Percentiles rank a stretch among this genome's conserved stretches.
Conservation (phyloP, 2,329 filamentous ascomycete genomes). For the Sclerotinia sclerotiorum region DNA sequence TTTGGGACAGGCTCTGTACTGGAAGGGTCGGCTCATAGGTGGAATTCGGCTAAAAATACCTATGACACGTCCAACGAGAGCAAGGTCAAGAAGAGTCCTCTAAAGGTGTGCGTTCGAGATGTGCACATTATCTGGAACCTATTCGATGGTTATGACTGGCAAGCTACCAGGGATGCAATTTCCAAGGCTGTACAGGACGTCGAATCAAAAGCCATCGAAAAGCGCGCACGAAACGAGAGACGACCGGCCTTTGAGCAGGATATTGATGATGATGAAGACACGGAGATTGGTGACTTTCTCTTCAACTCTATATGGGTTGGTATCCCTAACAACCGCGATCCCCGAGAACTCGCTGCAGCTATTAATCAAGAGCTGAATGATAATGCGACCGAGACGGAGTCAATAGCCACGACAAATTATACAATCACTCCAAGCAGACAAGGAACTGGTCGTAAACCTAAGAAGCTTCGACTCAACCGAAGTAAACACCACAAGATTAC, state of each 20-base stretch:
- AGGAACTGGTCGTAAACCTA: conserved; percentile 43
- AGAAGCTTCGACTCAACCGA: conserved; percentile 71
- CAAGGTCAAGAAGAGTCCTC: conserved; percentile 64
- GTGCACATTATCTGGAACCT: conserved; percentile 97
- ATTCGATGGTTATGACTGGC: conserved; percentile 98
- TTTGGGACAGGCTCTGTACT: conserved; percentile 64
- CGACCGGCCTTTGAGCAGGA: conserved; percentile 58
- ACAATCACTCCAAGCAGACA: conserved; percentile 57
- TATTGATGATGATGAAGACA: conserved; percentile 79
- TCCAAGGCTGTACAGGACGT: conserved; percentile 85
- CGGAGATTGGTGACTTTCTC: conserved; percentile 87
- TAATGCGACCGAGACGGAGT: conserved; percentile 82
- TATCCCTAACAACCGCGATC: conserved; percentile 82
- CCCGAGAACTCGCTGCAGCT: conserved; percentile 73
- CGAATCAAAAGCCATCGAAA: conserved; percentile 77
- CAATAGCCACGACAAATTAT: conserved; percentile 73
- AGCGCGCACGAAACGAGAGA: conserved; percentile 59
- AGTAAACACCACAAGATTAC: conserved; percentile 94
- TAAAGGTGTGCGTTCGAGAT: conserved; percentile 77
- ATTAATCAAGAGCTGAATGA: conserved; percentile 92
- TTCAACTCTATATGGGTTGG: conserved; percentile 99
- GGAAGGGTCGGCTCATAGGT: conserved; percentile 69
- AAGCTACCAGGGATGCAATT: conserved; percentile 80
- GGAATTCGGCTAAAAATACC: conserved; percentile 75
- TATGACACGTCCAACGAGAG: conserved; percentile 66